Evolutionary conservation across 176 grass and related monocot species (phyloP), one percentile per base, ranked within the genome.

Genomic region (Aegilops bicornis): DNA sequence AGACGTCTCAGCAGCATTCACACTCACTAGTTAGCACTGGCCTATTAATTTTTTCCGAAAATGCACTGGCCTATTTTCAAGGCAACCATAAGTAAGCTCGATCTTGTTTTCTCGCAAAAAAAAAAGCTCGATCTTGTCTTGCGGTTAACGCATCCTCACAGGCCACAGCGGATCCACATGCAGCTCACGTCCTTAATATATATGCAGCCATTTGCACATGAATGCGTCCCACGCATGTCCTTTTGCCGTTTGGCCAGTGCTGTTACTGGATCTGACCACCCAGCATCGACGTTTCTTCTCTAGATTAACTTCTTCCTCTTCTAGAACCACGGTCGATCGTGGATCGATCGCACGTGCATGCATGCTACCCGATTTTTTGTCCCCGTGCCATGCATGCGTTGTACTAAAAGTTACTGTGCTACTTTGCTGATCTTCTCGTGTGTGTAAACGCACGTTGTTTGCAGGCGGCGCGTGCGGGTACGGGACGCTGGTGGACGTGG

Each of bases 391-490:
- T 35, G 37, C 60, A 35, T 50, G 47, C 14, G 47, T 15, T 50
- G 47, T 50, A 27, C 27, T 27, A 20, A 83, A 3, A 36, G 10
- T 20, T 78, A 35, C 48, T 9, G 6, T 35, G 3, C 4, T 60
- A 11, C 52, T 58, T 3, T 59, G 54, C 19, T 22, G 54, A 59
- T 43, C 42, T 59, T 43, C 42, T 59, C 54, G 54, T 59, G 54
- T 22, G 8, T 59, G 54, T 22, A 20, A 20, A 35, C 36, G 24
- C 39, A 5, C 47, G 0, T 40, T 29, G 22, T 37, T 4, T 7
- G 16, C 90, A 97, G 95, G 96, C 70, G 96, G 96, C n/a, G 96
- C 96, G 30, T 98, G 96, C 74, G 96, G 96, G 54, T 98, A 98
- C 83, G 96, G 93, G 78, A 86, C 96, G 73, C 91, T 98, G 89